Conservation (phyloP, 140 eudicot genomes). For the Bidens hawaiensis region DNA sequence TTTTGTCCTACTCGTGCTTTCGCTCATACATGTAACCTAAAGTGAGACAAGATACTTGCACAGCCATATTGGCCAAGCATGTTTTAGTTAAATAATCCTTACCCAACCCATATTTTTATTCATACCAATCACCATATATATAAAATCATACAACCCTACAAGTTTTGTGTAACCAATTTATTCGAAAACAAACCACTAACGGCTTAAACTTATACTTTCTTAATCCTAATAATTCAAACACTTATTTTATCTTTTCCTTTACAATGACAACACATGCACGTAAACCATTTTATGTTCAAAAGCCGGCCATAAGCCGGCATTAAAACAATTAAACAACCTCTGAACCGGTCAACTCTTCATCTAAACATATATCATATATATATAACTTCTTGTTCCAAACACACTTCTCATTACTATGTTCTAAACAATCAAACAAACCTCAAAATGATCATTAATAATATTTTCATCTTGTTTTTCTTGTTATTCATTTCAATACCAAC, state of each 20-base stretch:
- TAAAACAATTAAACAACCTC: conserved; percentile 3
- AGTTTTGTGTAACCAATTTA: too few relatives aligned
- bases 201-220: too few relatives aligned
- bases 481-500: conserved; percentile 18
- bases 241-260: not conserved
- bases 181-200: too few relatives aligned
- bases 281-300: not conserved
- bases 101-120: too few relatives aligned
- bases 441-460: conserved; percentile 32
- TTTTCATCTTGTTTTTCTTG: conserved; percentile 14
- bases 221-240: not conserved
- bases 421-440: not conserved
- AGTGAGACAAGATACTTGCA: too few relatives aligned
- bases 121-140: too few relatives aligned
- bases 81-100: too few relatives aligned
- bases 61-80: too few relatives aligned
- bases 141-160: too few relatives aligned
- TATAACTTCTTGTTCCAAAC: too few relatives aligned
- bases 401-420: not conserved
- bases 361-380: not conserved
- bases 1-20: too few relatives aligned
- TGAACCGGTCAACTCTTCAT: conserved; percentile 25
- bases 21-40: too few relatives aligned
- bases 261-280: not conserved
- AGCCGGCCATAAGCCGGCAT: conserved; percentile 15